Conservation (phyloP, 2,329 filamentous ascomycete species). For the Neofusicoccum sp. region DNA sequence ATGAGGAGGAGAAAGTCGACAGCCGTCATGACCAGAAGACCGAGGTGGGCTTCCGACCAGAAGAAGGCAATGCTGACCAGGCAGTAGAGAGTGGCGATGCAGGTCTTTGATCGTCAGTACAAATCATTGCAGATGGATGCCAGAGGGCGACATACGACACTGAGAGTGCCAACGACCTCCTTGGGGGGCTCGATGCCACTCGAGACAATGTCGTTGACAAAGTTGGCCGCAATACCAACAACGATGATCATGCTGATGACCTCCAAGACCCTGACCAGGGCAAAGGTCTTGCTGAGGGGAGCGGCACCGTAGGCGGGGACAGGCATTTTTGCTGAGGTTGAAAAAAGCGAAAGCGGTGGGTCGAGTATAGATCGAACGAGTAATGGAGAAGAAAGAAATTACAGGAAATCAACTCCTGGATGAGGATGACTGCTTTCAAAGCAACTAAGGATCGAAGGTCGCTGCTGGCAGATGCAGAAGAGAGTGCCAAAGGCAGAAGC, state of each 20-base stretch:
- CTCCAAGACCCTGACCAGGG: slow-evolving; percentile 69
- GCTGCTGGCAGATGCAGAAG: slow-evolving; percentile 36
- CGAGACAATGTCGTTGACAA: slow-evolving; percentile 72
- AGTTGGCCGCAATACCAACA: slow-evolving; percentile 78
- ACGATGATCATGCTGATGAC: slow-evolving; percentile 69
- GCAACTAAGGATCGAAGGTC: slow-evolving; percentile 20
- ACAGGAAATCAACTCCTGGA: slow-evolving; percentile 17
- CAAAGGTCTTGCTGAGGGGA: slow-evolving; percentile 72
- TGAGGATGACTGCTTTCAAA: slow-evolving; percentile 12
- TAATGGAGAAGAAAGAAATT: slow-evolving; percentile 20
- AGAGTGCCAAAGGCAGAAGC: background rate
- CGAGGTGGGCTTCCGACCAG: slow-evolving; percentile 73
- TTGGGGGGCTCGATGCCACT: slow-evolving; percentile 65
- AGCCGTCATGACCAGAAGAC: slow-evolving; percentile 68
- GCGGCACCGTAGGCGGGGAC: slow-evolving; percentile 64
- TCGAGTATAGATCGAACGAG: background rate
- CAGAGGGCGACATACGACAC: slow-evolving; percentile 62
- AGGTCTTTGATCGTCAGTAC: slow-evolving; percentile 57
- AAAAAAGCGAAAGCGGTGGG: background rate
- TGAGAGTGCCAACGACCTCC: slow-evolving; percentile 74
- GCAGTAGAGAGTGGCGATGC: slow-evolving; percentile 75
- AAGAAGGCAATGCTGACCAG: slow-evolving; percentile 69
- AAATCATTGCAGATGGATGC: background rate
- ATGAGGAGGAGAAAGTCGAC: slow-evolving; percentile 70
- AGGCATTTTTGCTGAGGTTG: slow-evolving; percentile 41